These are phyloP conservation scores for Phylloporus sp. DNA, from an alignment of 768 basidiomycete genomes.

Conservation along the genomic window DNA sequence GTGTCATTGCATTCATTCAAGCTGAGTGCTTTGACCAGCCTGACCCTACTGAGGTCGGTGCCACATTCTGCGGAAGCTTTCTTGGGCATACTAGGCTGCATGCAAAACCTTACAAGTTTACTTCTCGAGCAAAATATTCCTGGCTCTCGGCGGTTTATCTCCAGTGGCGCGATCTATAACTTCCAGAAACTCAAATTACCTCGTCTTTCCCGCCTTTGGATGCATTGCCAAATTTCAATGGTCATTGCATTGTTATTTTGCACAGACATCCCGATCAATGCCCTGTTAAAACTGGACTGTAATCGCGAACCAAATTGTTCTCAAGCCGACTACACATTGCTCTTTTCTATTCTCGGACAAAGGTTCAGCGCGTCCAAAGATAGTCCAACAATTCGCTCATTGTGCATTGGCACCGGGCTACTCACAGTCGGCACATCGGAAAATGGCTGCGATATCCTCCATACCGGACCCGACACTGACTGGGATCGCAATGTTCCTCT, in stretches of 20 bases:
- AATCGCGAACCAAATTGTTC: not conserved
- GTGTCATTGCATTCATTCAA: not conserved
- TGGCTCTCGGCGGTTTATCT: no score
- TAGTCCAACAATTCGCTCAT: not conserved
- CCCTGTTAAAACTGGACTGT: not conserved
- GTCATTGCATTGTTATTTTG: slow-evolving; percentile 2
- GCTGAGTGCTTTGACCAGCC: slow-evolving; percentile 28
- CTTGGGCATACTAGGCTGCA: slow-evolving; percentile 28
- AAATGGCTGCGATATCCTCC: not conserved
- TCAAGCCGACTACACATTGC: not conserved
- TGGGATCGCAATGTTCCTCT: slow-evolving; percentile 2
- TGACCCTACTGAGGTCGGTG: no score
- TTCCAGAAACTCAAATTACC: no score
- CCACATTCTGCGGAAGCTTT: slow-evolving; percentile 31
- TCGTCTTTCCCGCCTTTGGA: slow-evolving; percentile 3
- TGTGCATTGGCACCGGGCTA: not conserved
- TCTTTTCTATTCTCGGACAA: slow-evolving; percentile 1
- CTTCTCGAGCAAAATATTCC: no score
- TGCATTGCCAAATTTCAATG: slow-evolving; percentile 3
- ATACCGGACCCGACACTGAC: not conserved
- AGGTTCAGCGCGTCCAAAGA: not conserved
- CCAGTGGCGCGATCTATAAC: no score
- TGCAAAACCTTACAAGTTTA: slow-evolving; percentile 33
- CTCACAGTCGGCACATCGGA: not conserved
- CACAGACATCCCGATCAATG: not conserved